phyloP scores from a whole-genome alignment of 2,329 filamentous ascomycete genomes.

The Ceratocystis albifundus region DNA sequence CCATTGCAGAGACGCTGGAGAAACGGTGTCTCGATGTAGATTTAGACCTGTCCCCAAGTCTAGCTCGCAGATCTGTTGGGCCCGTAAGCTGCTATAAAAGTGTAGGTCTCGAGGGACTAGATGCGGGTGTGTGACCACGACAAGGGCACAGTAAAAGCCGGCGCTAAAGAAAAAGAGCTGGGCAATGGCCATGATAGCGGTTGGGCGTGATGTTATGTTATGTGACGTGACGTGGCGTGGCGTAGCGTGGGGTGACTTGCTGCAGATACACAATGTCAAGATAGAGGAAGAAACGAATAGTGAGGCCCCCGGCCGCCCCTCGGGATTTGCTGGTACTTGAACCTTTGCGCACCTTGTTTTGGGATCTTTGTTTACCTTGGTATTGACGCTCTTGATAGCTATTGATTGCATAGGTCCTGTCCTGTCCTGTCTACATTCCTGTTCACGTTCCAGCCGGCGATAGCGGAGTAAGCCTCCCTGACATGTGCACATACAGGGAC shows the following conservation, averaged over 20 bases:
- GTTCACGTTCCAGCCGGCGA: not conserved
- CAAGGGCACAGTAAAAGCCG: slow-evolving; percentile 10
- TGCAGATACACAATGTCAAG: too few relatives aligned
- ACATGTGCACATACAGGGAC: not conserved
- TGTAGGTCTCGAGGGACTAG: slow-evolving; percentile 9
- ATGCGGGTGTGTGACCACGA: not conserved
- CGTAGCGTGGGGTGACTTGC: too few relatives aligned
- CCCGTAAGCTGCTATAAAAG: slow-evolving; percentile 10
- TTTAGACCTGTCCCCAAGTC: not conserved
- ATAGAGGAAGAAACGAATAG: too few relatives aligned
- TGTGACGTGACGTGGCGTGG: not conserved
- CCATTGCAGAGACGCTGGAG: too few relatives aligned
- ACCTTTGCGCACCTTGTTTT: not conserved
- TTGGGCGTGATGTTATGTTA: not conserved
- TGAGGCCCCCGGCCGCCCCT: too few relatives aligned
- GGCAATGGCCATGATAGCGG: not conserved
- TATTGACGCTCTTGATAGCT: not conserved
- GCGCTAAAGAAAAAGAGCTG: slow-evolving; percentile 10
- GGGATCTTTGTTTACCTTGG: too few relatives aligned
- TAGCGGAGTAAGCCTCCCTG: slow-evolving; percentile 4
- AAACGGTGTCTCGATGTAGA: not conserved
- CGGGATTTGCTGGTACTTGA: not conserved
- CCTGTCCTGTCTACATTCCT: not conserved
- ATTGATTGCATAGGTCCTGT: not conserved
- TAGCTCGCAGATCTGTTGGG: not conserved